Percentiles rank a stretch among this genome's conserved stretches.
Conservation (phyloP, 139 green algal genomes). For the Chlorella sp. region DNA sequence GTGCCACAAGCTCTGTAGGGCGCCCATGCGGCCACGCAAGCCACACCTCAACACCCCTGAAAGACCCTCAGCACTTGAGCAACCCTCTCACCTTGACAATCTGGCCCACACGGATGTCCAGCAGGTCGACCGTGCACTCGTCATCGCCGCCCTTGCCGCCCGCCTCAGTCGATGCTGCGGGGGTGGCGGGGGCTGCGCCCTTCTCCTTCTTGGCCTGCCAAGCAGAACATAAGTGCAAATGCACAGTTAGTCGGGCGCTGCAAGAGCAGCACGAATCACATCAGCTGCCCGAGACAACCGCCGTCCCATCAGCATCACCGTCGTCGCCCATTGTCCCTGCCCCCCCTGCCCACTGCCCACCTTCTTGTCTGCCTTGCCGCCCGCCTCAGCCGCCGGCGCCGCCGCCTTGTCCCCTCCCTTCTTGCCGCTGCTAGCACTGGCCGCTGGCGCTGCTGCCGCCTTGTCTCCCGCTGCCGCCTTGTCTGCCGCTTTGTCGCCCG, state of each 20-base stretch:
- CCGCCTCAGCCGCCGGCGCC: constrained; percentile 19
- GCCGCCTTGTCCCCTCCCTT: neutral
- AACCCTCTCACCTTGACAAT: constrained; percentile 71
- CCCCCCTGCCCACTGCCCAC: neutral
- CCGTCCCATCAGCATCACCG: no score
- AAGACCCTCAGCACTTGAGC: no score
- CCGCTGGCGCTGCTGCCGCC: neutral
- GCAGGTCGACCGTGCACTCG: constrained; percentile 38
- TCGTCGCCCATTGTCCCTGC: no score
- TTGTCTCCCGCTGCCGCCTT: neutral
- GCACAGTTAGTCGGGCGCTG: no score
- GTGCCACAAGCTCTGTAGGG: no score
- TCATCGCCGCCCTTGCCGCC: constrained; percentile 7
- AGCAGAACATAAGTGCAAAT: no score
- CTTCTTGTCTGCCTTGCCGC: constrained; percentile 25
- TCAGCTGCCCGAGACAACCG: no score
- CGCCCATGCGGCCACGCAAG: no score
- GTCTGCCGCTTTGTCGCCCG: neutral
- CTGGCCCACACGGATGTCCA: constrained; percentile 62
- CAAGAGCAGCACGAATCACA: no score
- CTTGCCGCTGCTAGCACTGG: constrained; percentile 4
- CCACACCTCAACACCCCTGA: no score
- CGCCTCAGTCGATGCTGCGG: constrained; percentile 2
- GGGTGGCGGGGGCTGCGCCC: constrained; percentile 17
- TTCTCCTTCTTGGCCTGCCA: constrained; percentile 37